Evolutionary conservation across 2,329 filamentous ascomycete genomes (phyloP).

Genomic region (Trichoderma arundinaceum): DNA sequence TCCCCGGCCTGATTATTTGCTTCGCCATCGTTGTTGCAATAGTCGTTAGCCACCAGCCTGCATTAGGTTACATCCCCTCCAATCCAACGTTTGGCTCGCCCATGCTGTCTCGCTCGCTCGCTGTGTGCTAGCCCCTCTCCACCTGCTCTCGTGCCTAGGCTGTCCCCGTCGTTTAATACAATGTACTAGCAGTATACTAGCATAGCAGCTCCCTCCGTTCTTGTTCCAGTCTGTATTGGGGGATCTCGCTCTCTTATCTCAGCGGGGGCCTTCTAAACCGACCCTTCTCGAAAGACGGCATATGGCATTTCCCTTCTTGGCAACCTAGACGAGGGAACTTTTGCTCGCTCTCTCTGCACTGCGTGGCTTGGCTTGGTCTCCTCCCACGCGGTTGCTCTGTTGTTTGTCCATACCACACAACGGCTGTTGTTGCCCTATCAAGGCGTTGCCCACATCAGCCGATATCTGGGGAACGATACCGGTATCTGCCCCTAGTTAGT

Average conservation of each 20-base stretch:
- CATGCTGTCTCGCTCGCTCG: constrained; percentile 31
- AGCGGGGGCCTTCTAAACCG: constrained; percentile 29
- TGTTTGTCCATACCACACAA: constrained; percentile 28
- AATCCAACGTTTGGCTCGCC: constrained; percentile 25
- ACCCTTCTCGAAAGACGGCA: constrained; percentile 36
- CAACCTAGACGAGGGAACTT: constrained; percentile 50
- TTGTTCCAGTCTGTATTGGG: constrained; percentile 11
- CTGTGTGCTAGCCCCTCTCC: constrained; percentile 29
- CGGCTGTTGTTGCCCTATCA: constrained; percentile 34
- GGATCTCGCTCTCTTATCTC: constrained; percentile 34
- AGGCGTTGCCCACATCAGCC: constrained; percentile 35
- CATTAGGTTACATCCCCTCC: constrained; percentile 37
- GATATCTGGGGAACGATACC: constrained; percentile 35
- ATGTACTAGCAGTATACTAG: constrained; percentile 15
- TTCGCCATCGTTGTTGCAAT: constrained; percentile 34
- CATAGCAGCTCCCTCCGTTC: constrained; percentile 18
- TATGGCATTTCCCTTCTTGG: constrained; percentile 46
- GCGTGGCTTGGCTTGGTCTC: constrained; percentile 43
- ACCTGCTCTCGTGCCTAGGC: constrained; percentile 31
- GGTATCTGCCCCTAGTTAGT: constrained; percentile 32
- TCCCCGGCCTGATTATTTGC: constrained; percentile 33
- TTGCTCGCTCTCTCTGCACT: constrained; percentile 46
- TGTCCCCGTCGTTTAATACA: constrained; percentile 23
- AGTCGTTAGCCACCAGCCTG: constrained; percentile 34
- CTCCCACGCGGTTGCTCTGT: constrained; percentile 26